Base-by-base conservation (phyloP, 495 filamentous ascomycete genomes). In the Penicillium robsamsonii region DNA sequence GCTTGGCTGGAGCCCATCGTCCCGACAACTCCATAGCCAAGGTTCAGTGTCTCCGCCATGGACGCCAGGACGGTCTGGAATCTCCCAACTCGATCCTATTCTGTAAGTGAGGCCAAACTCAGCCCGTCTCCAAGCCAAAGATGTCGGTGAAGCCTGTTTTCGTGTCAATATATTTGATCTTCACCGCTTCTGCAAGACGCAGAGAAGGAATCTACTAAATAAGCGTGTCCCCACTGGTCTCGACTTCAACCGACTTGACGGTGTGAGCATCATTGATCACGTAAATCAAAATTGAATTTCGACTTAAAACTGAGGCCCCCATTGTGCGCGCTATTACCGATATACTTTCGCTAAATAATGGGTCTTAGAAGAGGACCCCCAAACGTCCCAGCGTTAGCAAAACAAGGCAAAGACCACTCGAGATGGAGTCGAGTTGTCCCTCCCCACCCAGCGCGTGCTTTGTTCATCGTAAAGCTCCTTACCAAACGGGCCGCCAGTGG, bases 271-370 rank as follows among this genome's bases (percentile, higher is more conserved):
- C 24, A 25, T 29, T 46, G 42, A 46, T 46, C 51, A 3, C 41
- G 31, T 54, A 46, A 46, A 45, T 44, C 10, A 8, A 40, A 18
- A 40, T 29, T 46, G 37, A 33, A 42, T 43, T 20, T 30, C 17
- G 13, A 4, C 45, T 33, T 18, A 17, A 42, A 17, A 51, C 17
- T 42, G 25, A 50, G 24, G 43, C 25, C 51, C 41, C 55, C 61
- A 62, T 64, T 67, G 64, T 67, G 64, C 59, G 62, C 62, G 54
- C 64, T 65, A 67, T 64, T 37, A 6, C 33, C 52, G 54, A 49
- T 60, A 58, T 55, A 66, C 54, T 65, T 62, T 67, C 64, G 64
- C 64, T 67, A 67, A 67, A 53, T 53, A 52, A 59, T 60, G 64
- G 64, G 53, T 54, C 56, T 46, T 46, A 18, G 25, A 46, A 52